These are phyloP conservation scores for Sordariomycetes sp. DNA, from an alignment of 2,329 filamentous ascomycete genomes.

Conservation along the genomic window DNA sequence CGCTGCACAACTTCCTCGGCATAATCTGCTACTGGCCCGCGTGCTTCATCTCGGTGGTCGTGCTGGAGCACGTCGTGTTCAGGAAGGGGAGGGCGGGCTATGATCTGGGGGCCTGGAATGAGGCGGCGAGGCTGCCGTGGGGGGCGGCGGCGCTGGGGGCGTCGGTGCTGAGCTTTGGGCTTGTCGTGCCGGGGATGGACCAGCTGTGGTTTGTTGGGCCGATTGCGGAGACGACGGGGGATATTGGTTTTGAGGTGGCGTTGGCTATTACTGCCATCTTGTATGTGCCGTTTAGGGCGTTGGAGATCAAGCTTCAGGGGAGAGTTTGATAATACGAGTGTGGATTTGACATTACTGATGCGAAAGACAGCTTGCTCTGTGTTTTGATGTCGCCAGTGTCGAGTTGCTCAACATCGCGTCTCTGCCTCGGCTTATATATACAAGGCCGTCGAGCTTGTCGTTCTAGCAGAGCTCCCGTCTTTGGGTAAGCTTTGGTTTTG, in stretches of 20 bases:
- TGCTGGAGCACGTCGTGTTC: conserved; percentile 31
- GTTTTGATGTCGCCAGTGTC: too few relatives aligned
- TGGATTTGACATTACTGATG: too few relatives aligned
- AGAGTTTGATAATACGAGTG: not conserved
- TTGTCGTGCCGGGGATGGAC: conserved; percentile 42
- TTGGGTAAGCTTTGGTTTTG: too few relatives aligned
- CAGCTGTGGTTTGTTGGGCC: conserved; percentile 46
- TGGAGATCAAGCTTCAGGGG: conserved; percentile 20
- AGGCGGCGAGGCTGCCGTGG: conserved; percentile 25
- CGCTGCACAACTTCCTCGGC: conserved; percentile 30
- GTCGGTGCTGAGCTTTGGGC: conserved; percentile 27
- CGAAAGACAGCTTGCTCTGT: too few relatives aligned
- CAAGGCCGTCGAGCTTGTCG: too few relatives aligned
- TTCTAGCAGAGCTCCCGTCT: too few relatives aligned
- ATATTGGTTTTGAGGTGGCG: conserved; percentile 49
- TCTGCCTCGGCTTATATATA: too few relatives aligned
- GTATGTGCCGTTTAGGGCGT: conserved; percentile 28
- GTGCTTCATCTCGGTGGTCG: conserved; percentile 26
- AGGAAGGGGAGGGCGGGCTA: conserved; percentile 28
- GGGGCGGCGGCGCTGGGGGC: conserved; percentile 30
- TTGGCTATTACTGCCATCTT: conserved; percentile 32
- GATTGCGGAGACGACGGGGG: conserved; percentile 41
- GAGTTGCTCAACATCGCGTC: too few relatives aligned
- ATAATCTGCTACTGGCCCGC: conserved; percentile 35
- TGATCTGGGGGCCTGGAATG: conserved; percentile 33